A percentile compares a stretch with the other conserved stretches of the same genome.
Evolutionary conservation across 371 early-diverging fungal species (phyloP).

Genomic region (Mortierella sp.): DNA sequence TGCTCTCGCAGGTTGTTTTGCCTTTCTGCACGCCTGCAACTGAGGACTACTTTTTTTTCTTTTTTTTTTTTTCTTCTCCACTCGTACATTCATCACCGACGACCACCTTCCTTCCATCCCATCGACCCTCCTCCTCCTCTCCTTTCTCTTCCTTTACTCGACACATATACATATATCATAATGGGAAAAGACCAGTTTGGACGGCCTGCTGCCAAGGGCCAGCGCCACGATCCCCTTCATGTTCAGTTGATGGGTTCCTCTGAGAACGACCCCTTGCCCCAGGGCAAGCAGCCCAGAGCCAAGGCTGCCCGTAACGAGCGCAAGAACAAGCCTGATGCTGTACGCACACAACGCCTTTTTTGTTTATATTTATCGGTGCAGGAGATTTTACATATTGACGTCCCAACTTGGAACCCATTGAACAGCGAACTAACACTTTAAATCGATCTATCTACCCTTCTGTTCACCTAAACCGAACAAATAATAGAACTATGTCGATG

Average conservation of each 20-base stretch:
- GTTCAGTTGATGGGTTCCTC: constrained; percentile 68
- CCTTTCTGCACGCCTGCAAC: not conserved
- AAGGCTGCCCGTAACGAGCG: constrained; percentile 71
- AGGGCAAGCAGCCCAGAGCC: constrained; percentile 64
- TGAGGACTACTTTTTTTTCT: constrained; percentile 16
- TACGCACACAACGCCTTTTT: constrained; percentile 15
- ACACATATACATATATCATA: constrained; percentile 14
- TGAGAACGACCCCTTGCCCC: constrained; percentile 67
- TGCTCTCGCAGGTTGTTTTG: not conserved
- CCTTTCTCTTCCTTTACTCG: not conserved
- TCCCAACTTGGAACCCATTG: not conserved
- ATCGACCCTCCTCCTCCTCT: not conserved
- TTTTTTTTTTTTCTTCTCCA: constrained; percentile 19
- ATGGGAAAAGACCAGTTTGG: constrained; percentile 53
- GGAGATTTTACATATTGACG: not conserved
- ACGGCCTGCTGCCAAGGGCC: constrained; percentile 31
- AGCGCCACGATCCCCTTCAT: constrained; percentile 86
- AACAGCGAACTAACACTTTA: not conserved
- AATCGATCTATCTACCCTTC: not conserved
- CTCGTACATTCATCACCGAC: constrained; percentile 10
- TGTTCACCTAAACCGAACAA: not conserved
- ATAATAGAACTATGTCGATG: constrained; percentile 82
- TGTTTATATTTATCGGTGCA: not conserved
- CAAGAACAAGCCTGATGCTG: constrained; percentile 64
- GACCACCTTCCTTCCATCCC: not conserved